phyloP scores from a whole-genome alignment of 2,329 filamentous ascomycete genomes.

The Fusarium sp. region DNA sequence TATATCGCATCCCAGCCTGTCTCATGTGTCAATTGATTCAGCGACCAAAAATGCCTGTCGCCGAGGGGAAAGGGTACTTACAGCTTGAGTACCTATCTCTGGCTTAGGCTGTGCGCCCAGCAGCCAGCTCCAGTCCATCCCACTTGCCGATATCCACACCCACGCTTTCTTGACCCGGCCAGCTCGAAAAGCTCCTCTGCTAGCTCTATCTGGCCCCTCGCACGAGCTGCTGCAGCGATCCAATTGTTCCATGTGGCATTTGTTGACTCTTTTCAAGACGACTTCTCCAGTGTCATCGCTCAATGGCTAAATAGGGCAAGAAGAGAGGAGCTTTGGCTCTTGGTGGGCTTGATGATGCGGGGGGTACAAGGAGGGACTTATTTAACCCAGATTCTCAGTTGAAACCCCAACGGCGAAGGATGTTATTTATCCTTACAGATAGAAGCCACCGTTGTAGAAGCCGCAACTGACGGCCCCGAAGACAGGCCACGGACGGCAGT shows the following conservation, averaged over 20 bases:
- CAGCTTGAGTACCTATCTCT: slow-evolving; percentile 12
- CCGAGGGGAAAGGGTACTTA: slow-evolving; percentile 25
- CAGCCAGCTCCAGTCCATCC: slow-evolving; percentile 32
- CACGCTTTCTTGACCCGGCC: slow-evolving; percentile 25
- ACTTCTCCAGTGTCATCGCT: neutral
- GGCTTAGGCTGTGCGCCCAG: neutral
- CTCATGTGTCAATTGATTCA: neutral
- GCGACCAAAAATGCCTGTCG: neutral
- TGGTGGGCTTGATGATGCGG: neutral
- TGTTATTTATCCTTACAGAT: too few relatives aligned
- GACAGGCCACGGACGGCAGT: slow-evolving; percentile 14
- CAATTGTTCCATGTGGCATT: slow-evolving; percentile 1
- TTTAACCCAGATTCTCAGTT: neutral
- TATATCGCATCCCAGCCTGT: slow-evolving; percentile 16
- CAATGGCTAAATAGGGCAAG: neutral
- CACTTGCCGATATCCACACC: slow-evolving; percentile 34
- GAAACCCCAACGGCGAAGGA: too few relatives aligned
- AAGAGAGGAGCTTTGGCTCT: neutral
- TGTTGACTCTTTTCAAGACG: neutral
- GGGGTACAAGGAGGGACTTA: slow-evolving; percentile 1
- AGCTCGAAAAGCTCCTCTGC: slow-evolving; percentile 20
- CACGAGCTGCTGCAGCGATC: neutral
- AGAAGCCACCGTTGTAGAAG: slow-evolving; percentile 9
- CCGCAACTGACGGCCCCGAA: slow-evolving; percentile 16
- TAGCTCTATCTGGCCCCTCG: slow-evolving; percentile 16